Percentiles rank a stretch among this genome's conserved stretches.
These are phyloP conservation scores for Physcomitrium patens DNA, from an alignment of 225 moss, liverwort and hornwort genomes.

Conservation along the genomic window DNA sequence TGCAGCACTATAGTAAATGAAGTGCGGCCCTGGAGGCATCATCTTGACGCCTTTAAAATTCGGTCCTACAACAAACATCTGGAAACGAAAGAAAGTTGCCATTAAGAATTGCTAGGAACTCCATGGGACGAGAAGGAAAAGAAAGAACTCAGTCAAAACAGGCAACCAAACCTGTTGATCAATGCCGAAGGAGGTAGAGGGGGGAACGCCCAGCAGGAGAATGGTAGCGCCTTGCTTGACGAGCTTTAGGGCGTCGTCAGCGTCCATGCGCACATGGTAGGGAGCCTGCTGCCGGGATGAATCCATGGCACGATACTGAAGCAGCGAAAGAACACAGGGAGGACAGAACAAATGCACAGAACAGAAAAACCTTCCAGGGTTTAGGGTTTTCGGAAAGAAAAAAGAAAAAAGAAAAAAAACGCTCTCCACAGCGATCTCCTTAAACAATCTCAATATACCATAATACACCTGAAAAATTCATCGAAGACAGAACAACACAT, in stretches of 20 bases:
- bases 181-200: constrained; percentile 71
- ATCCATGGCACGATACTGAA: constrained; percentile 33
- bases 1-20: constrained; percentile 83
- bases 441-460: constrained; percentile 3
- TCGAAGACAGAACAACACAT: background rate
- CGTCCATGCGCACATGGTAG: constrained; percentile 68
- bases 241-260: constrained; percentile 73
- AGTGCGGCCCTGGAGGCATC: constrained; percentile 88
- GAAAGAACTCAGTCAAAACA: background rate
- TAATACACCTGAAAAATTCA: constrained; percentile 14
- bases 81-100: constrained; percentile 11
- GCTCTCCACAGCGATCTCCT: background rate
- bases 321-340: background rate
- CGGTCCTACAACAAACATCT: constrained; percentile 93
- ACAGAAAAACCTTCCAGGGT: background rate
- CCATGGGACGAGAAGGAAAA: background rate
- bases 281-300: constrained; percentile 39
- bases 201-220: constrained; percentile 67
- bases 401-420: no score
- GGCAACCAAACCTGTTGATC: constrained; percentile 55
- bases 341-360: background rate
- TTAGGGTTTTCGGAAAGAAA: no score
- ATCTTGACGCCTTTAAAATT: constrained; percentile 94
- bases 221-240: constrained; percentile 69
- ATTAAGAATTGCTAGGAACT: background rate